Evolutionary conservation across 2,329 filamentous ascomycete species (phyloP).

Genomic region (Cucurbitaria berberidis): DNA sequence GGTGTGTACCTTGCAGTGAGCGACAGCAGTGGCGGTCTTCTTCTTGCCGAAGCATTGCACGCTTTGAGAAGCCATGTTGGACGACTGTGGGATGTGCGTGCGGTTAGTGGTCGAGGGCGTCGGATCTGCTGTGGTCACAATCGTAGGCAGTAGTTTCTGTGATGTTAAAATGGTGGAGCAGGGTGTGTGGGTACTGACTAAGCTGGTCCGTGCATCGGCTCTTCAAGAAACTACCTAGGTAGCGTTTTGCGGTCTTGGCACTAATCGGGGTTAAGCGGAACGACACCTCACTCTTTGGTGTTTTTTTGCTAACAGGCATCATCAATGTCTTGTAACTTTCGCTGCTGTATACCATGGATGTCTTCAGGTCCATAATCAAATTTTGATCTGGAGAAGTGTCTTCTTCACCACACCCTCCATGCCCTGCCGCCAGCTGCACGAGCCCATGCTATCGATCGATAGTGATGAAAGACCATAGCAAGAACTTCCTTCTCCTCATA

Average conservation of each 20-base stretch:
- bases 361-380: neutral
- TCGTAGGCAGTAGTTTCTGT: no score
- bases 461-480: neutral
- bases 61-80: constrained; percentile 53
- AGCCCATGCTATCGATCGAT: neutral
- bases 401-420: neutral
- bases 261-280: neutral
- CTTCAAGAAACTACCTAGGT: constrained; percentile 19
- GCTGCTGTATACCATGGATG: neutral
- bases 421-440: neutral
- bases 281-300: neutral
- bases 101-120: constrained; percentile 37
- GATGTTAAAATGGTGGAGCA: no score
- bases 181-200: no score
- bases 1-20: constrained; percentile 82
- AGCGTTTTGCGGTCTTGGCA: constrained; percentile 3
- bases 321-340: neutral
- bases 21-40: constrained; percentile 73
- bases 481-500: neutral
- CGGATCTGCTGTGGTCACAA: constrained; percentile 27
- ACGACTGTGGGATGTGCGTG: constrained; percentile 46
- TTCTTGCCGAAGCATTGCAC: constrained; percentile 97
- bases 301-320: neutral
- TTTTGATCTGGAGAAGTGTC: neutral
- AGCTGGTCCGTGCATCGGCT: constrained; percentile 18